Evolutionary conservation across 768 basidiomycete species (phyloP), one percentile per base, ranked within the genome.

Genomic region (Gelatoporia subvermispora): DNA sequence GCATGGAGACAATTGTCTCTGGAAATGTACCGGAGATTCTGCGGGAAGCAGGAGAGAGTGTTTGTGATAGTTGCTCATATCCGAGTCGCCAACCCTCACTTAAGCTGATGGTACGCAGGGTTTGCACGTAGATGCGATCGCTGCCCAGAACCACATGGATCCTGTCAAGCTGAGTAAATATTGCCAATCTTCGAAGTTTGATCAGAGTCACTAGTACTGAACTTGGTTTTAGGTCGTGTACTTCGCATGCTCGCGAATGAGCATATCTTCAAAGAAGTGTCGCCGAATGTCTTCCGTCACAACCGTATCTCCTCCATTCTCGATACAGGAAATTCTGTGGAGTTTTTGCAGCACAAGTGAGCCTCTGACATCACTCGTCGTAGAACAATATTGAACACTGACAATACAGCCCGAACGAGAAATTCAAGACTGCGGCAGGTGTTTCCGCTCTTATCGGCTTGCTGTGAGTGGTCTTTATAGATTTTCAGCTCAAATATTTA

Each of bases 11-110:
- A 7, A 60, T 56, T 16, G 45, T 68, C 20, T 61, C 68, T 35
- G 57, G 60, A 1, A 62, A 67, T 43, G 70, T 74, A 8, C 66
- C 65, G 1, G 72, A 74, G 49, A 70, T 74, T 3, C 50, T 75
- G 16, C 63, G 68, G 1, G 71, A 71, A 15, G 35, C 41, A 28
- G 48, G 48, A 22, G 40, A 40, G 10, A 45, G 11, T 48, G 69
- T 68, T 71, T 71, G 0, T 47, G 70, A 18, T 71, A 74, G 28
- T 60, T 66, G n/a, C n/a, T n/a, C n/a, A n/a, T n/a, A n/a, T n/a
- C n/a, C n/a, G n/a, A 50, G 61, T 8, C 68, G 71, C 4, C 72
- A 74, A 31, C 69, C 65, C 15, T 58, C 54, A 18, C 64, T 61
- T 18, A 65, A 42, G n/a, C 41, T 49, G 15, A 49, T 36, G 31